These are phyloP conservation scores for Trichomonascaceae sp. DNA, from an alignment of 1,139 yeast species.

Conservation along the genomic window DNA sequence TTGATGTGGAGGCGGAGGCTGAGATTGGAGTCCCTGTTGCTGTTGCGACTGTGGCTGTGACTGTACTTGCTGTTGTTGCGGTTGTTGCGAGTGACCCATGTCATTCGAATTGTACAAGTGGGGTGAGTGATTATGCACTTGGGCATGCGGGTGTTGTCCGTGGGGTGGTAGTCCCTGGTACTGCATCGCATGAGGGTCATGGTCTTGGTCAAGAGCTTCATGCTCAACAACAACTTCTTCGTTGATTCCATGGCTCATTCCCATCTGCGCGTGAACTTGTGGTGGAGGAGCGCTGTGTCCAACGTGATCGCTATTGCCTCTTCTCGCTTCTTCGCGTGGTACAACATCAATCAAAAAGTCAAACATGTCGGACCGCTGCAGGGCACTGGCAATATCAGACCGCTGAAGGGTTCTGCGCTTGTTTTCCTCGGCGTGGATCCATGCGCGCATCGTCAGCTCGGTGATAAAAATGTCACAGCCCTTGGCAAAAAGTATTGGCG, in stretches of 20 bases:
- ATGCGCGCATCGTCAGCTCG: constrained; percentile 93
- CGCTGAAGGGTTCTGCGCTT: constrained; percentile 88
- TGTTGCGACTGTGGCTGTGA: constrained; percentile 5
- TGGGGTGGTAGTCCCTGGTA: no score
- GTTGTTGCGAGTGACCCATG: neutral
- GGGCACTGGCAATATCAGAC: constrained; percentile 89
- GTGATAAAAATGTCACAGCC: constrained; percentile 96
- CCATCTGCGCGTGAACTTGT: no score
- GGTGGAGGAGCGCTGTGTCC: no score
- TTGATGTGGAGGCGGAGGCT: constrained; percentile 6
- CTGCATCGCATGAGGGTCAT: no score
- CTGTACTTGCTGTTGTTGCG: constrained; percentile 3
- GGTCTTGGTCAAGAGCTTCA: no score
- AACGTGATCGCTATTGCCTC: constrained; percentile 1
- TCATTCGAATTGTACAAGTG: no score
- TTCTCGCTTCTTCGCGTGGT: constrained; percentile 43
- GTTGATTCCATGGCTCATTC: no score
- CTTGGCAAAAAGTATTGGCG: constrained; percentile 91
- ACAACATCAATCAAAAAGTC: constrained; percentile 92
- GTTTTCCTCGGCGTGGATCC: constrained; percentile 97
- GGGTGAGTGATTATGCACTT: no score
- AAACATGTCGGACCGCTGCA: constrained; percentile 92
- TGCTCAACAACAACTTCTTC: no score
- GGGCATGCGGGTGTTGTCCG: no score
- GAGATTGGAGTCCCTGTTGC: constrained; percentile 4